Evolutionary conservation across 495 filamentous ascomycete species (phyloP).

Genomic region (Bacidia gigantensis): DNA sequence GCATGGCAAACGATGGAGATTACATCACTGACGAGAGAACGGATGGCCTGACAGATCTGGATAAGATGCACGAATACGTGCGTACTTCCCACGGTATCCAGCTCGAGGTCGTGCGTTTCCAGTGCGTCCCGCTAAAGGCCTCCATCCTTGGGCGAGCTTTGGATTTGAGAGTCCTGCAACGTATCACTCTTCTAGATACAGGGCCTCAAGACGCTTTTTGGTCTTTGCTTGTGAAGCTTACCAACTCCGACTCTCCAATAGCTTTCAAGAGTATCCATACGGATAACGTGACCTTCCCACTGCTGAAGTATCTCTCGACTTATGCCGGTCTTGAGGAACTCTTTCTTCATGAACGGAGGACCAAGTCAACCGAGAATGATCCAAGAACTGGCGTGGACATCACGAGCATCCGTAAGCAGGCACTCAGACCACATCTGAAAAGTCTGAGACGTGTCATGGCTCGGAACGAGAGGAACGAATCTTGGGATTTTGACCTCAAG

Average conservation of each 20-base stretch:
- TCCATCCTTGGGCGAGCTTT: slow-evolving; percentile 36
- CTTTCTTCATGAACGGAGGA: slow-evolving; percentile 41
- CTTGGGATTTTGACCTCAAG: slow-evolving; percentile 42
- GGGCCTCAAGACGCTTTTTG: slow-evolving; percentile 45
- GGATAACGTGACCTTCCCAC: slow-evolving; percentile 40
- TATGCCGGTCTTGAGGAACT: slow-evolving; percentile 39
- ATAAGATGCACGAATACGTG: slow-evolving; percentile 35
- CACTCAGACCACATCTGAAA: slow-evolving; percentile 22
- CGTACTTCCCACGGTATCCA: slow-evolving; percentile 39
- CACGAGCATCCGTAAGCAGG: slow-evolving; percentile 36
- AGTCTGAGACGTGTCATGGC: slow-evolving; percentile 20
- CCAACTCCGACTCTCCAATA: slow-evolving; percentile 30
- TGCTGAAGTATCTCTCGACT: slow-evolving; percentile 36
- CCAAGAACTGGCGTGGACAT: slow-evolving; percentile 33
- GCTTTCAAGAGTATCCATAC: slow-evolving; percentile 43
- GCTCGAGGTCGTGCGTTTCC: slow-evolving; percentile 37
- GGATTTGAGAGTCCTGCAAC: slow-evolving; percentile 36
- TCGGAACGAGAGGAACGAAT: slow-evolving; percentile 27
- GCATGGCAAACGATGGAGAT: too few relatives aligned
- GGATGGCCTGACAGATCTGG: neutral
- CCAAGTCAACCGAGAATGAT: slow-evolving; percentile 35
- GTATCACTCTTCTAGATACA: slow-evolving; percentile 46
- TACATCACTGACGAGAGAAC: neutral
- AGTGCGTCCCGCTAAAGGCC: slow-evolving; percentile 43
- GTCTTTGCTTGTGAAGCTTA: slow-evolving; percentile 36